Conservation (phyloP, 345 rosid species). For the Nasturtium officinale region DNA sequence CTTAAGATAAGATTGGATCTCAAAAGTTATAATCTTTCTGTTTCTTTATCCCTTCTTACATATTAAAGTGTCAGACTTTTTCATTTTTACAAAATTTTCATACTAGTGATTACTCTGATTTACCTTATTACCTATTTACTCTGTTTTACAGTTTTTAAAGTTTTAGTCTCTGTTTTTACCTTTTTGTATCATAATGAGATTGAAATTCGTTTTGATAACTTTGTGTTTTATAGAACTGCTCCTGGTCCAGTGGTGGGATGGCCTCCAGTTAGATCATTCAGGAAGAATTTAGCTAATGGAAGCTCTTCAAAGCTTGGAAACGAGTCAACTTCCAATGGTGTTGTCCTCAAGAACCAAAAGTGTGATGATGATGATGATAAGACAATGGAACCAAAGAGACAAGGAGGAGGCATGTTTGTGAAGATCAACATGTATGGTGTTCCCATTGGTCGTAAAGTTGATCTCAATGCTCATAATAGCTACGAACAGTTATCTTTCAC, state of each 20-base stretch:
- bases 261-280: slow-evolving; percentile 93
- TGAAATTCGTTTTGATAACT: slow-evolving; percentile 23
- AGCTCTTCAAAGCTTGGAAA: slow-evolving; percentile 60
- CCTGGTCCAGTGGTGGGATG: slow-evolving; percentile 98
- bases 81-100: neutral
- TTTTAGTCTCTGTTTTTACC: neutral
- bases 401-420: slow-evolving; percentile 73
- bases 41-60: neutral
- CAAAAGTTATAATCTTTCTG: slow-evolving; percentile 7
- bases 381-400: slow-evolving; percentile 20
- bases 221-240: slow-evolving; percentile 61
- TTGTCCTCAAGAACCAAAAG: slow-evolving; percentile 43
- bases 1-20: slow-evolving; percentile 37
- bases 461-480: slow-evolving; percentile 77
- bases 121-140: too few species aligned
- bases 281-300: slow-evolving; percentile 81
- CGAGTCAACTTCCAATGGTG: slow-evolving; percentile 54
- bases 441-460: slow-evolving; percentile 97
- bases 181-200: neutral
- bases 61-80: slow-evolving; percentile 13
- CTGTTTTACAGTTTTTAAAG: too few species aligned
- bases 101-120: too few species aligned
- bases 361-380: slow-evolving; percentile 44
- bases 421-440: slow-evolving; percentile 99
- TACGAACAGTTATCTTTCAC: slow-evolving; percentile 78